A percentile compares a stretch with the other conserved stretches of the same genome.
Conservation (phyloP, 2,329 filamentous ascomycete species). For the Ophiostoma novo-ulmi region DNA sequence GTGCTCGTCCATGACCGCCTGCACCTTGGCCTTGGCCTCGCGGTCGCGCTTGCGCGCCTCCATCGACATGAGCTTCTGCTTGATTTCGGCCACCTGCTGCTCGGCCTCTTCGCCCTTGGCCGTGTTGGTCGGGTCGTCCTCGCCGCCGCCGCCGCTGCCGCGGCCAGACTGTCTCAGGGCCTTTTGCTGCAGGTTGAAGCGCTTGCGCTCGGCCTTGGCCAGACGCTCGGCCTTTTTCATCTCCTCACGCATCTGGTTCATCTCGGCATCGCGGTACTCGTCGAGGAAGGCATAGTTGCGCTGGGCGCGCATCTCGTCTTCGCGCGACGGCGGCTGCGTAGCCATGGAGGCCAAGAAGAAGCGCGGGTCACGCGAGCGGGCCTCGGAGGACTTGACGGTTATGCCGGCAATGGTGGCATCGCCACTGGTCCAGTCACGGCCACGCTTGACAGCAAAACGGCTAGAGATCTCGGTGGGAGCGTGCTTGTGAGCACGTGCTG, state of each 20-base stretch:
- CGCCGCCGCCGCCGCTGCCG: background rate
- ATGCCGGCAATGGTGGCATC: conserved; percentile 26
- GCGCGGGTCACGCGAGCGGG: conserved; percentile 69
- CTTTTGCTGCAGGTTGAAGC: conserved; percentile 31
- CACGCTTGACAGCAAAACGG: conserved; percentile 76
- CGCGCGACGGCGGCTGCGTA: conserved; percentile 34
- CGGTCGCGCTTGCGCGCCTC: conserved; percentile 70
- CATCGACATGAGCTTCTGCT: conserved; percentile 70
- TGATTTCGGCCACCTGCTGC: conserved; percentile 60
- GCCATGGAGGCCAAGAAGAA: conserved; percentile 65
- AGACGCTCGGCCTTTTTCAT: conserved; percentile 56
- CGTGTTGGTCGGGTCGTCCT: conserved; percentile 13
- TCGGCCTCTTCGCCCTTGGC: conserved; percentile 20
- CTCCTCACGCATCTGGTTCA: conserved; percentile 64
- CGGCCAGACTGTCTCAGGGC: background rate
- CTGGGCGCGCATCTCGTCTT: conserved; percentile 54
- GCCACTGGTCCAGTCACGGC: conserved; percentile 48
- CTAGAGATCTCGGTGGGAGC: conserved; percentile 78
- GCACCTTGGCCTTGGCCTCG: conserved; percentile 62
- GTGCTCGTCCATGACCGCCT: conserved; percentile 67
- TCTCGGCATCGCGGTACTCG: conserved; percentile 79
- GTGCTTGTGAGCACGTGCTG: conserved; percentile 64
- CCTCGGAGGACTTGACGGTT: conserved; percentile 49
- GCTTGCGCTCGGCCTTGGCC: conserved; percentile 24
- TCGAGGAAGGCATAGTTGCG: conserved; percentile 84